Evolutionary conservation across 345 rosid species (phyloP), one percentile per base, ranked within the genome.

Genomic region (Rubroshorea leprosula): DNA sequence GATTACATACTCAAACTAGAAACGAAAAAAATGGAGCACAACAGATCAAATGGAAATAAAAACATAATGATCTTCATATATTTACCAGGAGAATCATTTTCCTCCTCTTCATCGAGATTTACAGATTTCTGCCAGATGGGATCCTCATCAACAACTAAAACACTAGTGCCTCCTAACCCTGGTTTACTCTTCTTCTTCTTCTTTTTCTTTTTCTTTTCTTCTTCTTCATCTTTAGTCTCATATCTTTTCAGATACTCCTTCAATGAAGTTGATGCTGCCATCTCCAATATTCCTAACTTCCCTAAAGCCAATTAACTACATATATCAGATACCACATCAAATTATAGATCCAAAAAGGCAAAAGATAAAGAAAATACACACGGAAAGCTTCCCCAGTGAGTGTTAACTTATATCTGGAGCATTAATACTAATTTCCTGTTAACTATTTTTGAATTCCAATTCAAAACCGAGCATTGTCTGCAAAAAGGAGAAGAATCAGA

Each of bases 71-170:
- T 59, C 21, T 35, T 1, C 25, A 35, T 13, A 35, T 19, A 22
- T 64, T 64, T 73, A 86, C 95, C 98, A 10, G 83, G 73, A 41
- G 95, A 83, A 66, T 86, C 95, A 13, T 84, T 64, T n/a, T 55
- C 83, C 2, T 76, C 82, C 10, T 88, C 92, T 64, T 78, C 88
- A 17, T 58, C 72, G 46, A 80, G 64, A 35, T 74, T 82, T 49
- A 93, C 72, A 0, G 86, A 81, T 57, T 80, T 93, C 63, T 87
- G 91, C 99, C 99, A 93, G 57, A 82, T 81, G 0, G 97, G 99
- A 73, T 93, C 97, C 69, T 82, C 75, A 58, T 93, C 97, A 5
- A 89, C 96, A 51, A 89, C 88, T 38, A 82, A 49, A 72, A 89
- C 85, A 44, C 92, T 85, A 0, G 64, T 54, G 0, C 74, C 55